Percentiles rank a stretch among this genome's conserved stretches.
Evolutionary conservation across 257 asterid species (phyloP).

Genomic region (Nicotiana otophora): DNA sequence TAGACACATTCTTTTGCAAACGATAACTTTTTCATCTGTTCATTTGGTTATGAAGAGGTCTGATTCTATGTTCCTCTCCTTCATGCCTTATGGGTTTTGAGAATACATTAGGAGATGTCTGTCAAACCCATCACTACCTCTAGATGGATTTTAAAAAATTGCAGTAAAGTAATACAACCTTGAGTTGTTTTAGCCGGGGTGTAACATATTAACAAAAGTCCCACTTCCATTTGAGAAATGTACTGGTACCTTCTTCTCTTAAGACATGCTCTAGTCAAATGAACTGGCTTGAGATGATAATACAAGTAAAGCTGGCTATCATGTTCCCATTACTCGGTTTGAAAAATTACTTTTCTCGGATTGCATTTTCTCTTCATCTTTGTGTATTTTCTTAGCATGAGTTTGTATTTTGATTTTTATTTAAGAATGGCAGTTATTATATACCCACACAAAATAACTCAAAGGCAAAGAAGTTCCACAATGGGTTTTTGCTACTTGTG

Average conservation of each 20-base stretch:
- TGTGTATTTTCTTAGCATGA: background rate
- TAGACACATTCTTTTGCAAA: background rate
- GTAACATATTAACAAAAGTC: background rate
- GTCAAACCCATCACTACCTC: background rate
- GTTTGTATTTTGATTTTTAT: background rate
- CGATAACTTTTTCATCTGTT: background rate
- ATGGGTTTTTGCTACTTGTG: conserved; percentile 62
- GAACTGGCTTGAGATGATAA: background rate
- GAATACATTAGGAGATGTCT: background rate
- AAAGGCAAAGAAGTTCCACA: conserved; percentile 77
- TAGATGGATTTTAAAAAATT: background rate
- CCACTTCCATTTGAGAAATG: background rate
- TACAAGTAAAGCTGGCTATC: background rate
- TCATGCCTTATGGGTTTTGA: background rate
- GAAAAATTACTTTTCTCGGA: no score
- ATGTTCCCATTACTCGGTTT: background rate
- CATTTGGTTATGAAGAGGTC: background rate
- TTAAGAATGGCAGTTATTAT: conserved; percentile 82
- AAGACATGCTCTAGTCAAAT: background rate
- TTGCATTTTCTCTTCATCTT: background rate
- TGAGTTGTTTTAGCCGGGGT: background rate
- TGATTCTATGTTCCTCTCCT: background rate
- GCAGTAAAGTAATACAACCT: background rate
- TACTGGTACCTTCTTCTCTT: background rate
- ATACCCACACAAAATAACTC: conserved; percentile 67